Evolutionary conservation across 352 stramenopile genomes (phyloP).

Genomic region (Phytophthora cajani): DNA sequence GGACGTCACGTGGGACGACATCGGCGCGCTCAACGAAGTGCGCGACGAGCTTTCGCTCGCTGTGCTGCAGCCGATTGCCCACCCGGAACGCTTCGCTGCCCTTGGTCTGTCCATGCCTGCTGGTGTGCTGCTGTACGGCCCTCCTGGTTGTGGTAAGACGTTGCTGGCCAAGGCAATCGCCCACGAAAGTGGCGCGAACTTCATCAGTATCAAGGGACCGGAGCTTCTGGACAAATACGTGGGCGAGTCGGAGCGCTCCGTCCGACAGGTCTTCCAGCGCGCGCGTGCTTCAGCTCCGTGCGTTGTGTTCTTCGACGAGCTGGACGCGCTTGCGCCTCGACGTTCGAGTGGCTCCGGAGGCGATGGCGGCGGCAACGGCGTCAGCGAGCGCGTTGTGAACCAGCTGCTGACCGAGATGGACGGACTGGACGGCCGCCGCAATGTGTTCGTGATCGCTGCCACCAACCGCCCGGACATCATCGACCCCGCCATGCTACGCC

Average conservation of each 20-base stretch:
- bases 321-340: constrained; percentile 97
- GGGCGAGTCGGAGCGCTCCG: constrained; percentile 96
- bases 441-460: constrained; percentile 97
- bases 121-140: constrained; percentile 98
- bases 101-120: constrained; percentile 97
- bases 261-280: constrained; percentile 97
- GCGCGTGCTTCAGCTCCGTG: constrained; percentile 97
- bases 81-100: constrained; percentile 94
- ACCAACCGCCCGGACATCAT: constrained; percentile 99
- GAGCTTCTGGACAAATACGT: constrained; percentile 99
- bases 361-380: constrained; percentile 82
- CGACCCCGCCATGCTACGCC: constrained; percentile 98
- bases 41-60: constrained; percentile 96
- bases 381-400: constrained; percentile 97
- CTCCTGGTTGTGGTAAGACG: constrained; percentile 99
- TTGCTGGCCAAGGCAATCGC: constrained; percentile 98
- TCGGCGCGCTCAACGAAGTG: constrained; percentile 93
- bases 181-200: constrained; percentile 98
- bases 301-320: constrained; percentile 99
- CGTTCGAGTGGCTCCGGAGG: constrained; percentile 72
- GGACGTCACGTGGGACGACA: constrained; percentile 98
- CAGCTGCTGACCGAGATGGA: constrained; percentile 99
- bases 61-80: constrained; percentile 97
- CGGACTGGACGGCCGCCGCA: constrained; percentile 95
- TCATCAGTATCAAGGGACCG: constrained; percentile 98